phyloP scores from a whole-genome alignment of 345 rosid genomes.

The Pistacia vera region DNA sequence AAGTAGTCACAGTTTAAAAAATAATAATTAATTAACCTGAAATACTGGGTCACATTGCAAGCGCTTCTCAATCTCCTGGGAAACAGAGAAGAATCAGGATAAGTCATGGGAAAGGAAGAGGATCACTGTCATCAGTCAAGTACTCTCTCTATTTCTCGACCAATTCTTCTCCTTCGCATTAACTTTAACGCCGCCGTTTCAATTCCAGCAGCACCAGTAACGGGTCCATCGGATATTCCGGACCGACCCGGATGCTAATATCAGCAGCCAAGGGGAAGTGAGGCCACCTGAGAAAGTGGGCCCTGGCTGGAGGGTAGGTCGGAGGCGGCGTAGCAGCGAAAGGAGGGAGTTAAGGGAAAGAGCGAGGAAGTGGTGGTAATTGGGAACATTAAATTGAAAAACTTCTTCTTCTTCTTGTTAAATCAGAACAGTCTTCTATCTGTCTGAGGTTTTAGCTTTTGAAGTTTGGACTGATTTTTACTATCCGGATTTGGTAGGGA shows the following conservation, averaged over 20 bases:
- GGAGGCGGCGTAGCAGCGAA: constrained; percentile 70
- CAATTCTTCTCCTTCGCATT: constrained; percentile 72
- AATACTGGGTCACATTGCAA: constrained; percentile 69
- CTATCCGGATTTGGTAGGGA: neutral
- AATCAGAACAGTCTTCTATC: neutral
- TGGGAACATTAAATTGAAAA: constrained; percentile 52
- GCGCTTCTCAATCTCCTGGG: constrained; percentile 73
- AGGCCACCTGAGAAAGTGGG: constrained; percentile 50
- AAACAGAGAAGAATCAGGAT: constrained; percentile 73
- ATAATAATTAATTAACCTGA: constrained; percentile 41
- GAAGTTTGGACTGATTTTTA: neutral
- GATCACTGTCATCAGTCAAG: constrained; percentile 64
- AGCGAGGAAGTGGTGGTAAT: constrained; percentile 40
- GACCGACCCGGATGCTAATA: constrained; percentile 51
- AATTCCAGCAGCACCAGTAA: constrained; percentile 23
- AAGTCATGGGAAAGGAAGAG: constrained; percentile 95
- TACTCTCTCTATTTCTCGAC: constrained; percentile 83
- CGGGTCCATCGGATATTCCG: constrained; percentile 39
- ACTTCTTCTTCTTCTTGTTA: neutral
- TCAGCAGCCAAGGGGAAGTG: constrained; percentile 47
- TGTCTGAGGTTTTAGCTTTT: constrained; percentile 2
- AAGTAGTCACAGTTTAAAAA: neutral
- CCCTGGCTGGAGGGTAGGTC: constrained; percentile 47
- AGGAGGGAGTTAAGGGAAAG: constrained; percentile 34
- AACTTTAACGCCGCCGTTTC: constrained; percentile 41